Evolutionary conservation across 1,284 basidiomycete genomes (phyloP), one percentile per base, ranked within the genome.

Genomic region (Ustilago loliicola): DNA sequence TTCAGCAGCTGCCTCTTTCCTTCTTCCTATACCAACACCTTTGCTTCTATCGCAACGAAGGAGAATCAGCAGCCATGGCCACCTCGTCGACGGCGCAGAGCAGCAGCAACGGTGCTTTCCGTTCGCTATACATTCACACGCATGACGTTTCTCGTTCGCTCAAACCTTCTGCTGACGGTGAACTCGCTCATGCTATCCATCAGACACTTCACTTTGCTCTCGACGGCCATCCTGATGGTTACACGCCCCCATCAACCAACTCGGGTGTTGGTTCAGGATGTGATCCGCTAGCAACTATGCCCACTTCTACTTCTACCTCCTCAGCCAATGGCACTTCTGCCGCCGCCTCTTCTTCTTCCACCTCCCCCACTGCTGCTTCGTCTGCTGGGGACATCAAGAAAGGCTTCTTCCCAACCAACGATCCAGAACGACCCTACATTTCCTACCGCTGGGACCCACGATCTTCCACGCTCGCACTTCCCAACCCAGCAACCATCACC

Each of bases 121-220:
- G 58, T 29, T 58, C 72, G 54, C 74, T 83, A 27, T 71, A 80
- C 62, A 68, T 83, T 40, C 77, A 83, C 57, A 83, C 81, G 3
- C 81, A 83, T 73, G 76, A 83, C 40, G 82, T 82, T 30, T 77
- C 77, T 3, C 66, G 81, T 17, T 69, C 68, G 2, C 71, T 83
- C 30, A 82, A 83, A 66, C 80, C 82, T 6, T 81, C 81, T 2
- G 47, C 71, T 34, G 79, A 81, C 53, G 82, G 82, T 58, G 81
- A 82, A 45, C 62, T 83, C 27, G 79, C 82, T 0, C 73, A 83
- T 38, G 81, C 82, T 2, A 63, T 83, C n/a, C 82, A 83, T 55
- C 80, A 83, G 42, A 83, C 82, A 11, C 72, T 83, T 5, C 82
- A 83, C 61, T 83, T 78, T 54, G 77, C 82, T 11, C 77, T 83